These are phyloP conservation scores for Boletus patriciae DNA, from an alignment of 768 basidiomycete species.

Conservation along the genomic window DNA sequence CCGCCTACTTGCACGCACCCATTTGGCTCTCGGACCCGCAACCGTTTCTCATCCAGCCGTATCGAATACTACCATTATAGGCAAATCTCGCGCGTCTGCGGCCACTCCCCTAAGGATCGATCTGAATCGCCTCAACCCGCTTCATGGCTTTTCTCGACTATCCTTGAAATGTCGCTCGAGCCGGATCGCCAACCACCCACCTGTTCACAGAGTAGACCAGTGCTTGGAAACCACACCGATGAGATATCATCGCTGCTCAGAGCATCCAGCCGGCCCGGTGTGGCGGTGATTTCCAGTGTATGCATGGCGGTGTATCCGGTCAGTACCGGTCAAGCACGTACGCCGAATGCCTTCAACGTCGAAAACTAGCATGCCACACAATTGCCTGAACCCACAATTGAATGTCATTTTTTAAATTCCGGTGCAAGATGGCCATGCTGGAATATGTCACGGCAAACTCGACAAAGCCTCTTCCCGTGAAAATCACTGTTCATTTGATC, in stretches of 20 bases:
- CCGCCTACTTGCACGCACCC: slow-evolving; percentile 1
- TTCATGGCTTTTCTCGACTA: slow-evolving; percentile 12
- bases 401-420: neutral
- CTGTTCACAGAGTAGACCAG: neutral
- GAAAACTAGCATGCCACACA: neutral
- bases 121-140: slow-evolving; percentile 19
- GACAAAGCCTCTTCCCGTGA: neutral
- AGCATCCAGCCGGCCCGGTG: neutral
- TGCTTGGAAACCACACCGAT: neutral
- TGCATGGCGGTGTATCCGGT: slow-evolving; percentile 10
- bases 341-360: neutral
- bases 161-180: slow-evolving; percentile 14
- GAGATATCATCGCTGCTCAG: neutral
- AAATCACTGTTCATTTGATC: slow-evolving; percentile 1
- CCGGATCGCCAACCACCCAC: neutral
- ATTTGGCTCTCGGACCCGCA: slow-evolving; percentile 29
- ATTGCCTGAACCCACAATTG: neutral
- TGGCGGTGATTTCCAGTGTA: slow-evolving; percentile 14
- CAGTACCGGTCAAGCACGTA: neutral
- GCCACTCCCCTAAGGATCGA: slow-evolving; percentile 3
- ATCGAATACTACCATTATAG: slow-evolving; percentile 18
- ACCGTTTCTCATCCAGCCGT: neutral
- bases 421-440: neutral
- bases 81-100: neutral
- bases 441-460: neutral